These are phyloP conservation scores for Telfairia occidentalis DNA, from an alignment of 331 rosid species.

Conservation along the genomic window DNA sequence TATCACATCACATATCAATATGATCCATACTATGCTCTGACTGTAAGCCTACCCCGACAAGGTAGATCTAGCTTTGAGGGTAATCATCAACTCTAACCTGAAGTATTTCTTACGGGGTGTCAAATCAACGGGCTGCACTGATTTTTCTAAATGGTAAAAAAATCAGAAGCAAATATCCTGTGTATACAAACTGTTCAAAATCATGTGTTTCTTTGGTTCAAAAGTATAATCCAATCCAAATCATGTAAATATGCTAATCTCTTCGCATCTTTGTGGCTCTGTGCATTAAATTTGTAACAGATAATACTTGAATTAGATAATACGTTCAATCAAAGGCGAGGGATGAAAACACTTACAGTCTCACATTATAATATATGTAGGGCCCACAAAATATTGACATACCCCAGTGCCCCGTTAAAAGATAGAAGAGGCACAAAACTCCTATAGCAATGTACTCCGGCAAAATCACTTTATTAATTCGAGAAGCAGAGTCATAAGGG, in stretches of 20 bases:
- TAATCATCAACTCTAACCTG: neutral
- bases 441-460: conserved; percentile 61
- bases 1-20: neutral
- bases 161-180: neutral
- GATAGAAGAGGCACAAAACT: conserved; percentile 43
- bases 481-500: conserved; percentile 68
- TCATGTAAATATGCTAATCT: neutral
- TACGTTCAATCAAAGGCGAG: neutral
- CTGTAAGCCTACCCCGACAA: neutral
- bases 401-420: conserved; percentile 68
- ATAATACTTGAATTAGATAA: neutral
- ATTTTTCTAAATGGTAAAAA: neutral
- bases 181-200: neutral
- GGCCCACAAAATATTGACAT: conserved; percentile 60
- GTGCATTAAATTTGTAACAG: neutral
- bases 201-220: neutral
- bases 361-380: conserved; percentile 53
- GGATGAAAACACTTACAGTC: conserved; percentile 46
- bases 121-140: neutral
- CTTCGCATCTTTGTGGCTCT: neutral
- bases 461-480: conserved; percentile 53
- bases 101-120: neutral
- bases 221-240: neutral
- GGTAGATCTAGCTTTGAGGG: neutral
- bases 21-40: neutral